These are phyloP conservation scores for Pseudozyma pruni DNA, from an alignment of 1,284 basidiomycete species.

Conservation along the genomic window DNA sequence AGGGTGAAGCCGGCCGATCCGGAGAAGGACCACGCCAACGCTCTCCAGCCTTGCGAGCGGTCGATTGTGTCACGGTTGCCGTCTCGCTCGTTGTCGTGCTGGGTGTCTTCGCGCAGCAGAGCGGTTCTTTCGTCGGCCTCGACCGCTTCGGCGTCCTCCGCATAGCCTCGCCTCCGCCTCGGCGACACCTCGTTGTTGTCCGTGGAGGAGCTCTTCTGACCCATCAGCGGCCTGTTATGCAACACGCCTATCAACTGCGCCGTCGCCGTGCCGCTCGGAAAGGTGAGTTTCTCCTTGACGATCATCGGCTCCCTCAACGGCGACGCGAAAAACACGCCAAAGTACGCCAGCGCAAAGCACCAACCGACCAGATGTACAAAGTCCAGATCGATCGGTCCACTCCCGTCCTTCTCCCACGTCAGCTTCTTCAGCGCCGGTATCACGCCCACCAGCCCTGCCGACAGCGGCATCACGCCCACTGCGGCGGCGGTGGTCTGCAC, in stretches of 20 bases:
- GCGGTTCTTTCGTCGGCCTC: slow-evolving; percentile 19
- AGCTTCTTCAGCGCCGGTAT: slow-evolving; percentile 87
- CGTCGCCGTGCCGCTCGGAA: slow-evolving; percentile 93
- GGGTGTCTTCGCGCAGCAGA: slow-evolving; percentile 9
- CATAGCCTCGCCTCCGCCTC: background rate
- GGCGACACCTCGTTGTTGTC: background rate
- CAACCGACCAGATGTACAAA: slow-evolving; percentile 34
- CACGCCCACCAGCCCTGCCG: slow-evolving; percentile 91
- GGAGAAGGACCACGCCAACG: slow-evolving; percentile 63
- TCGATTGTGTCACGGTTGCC: slow-evolving; percentile 9
- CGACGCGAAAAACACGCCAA: slow-evolving; percentile 89
- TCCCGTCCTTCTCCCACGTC: slow-evolving; percentile 79
- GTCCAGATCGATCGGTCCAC: slow-evolving; percentile 75
- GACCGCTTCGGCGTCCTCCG: slow-evolving; percentile 9
- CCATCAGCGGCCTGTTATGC: slow-evolving; percentile 70
- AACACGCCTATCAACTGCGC: slow-evolving; percentile 93
- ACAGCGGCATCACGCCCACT: slow-evolving; percentile 80
- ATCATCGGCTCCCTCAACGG: slow-evolving; percentile 94
- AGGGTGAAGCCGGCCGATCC: slow-evolving; percentile 58
- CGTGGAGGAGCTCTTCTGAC: background rate
- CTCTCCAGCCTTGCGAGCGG: slow-evolving; percentile 34
- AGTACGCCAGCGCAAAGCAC: slow-evolving; percentile 47
- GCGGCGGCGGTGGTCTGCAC: slow-evolving; percentile 95
- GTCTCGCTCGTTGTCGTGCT: background rate
- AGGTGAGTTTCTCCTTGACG: slow-evolving; percentile 89